phyloP scores from a whole-genome alignment of 192 early-diverging fungal genomes.

The Coemansia sp. region DNA sequence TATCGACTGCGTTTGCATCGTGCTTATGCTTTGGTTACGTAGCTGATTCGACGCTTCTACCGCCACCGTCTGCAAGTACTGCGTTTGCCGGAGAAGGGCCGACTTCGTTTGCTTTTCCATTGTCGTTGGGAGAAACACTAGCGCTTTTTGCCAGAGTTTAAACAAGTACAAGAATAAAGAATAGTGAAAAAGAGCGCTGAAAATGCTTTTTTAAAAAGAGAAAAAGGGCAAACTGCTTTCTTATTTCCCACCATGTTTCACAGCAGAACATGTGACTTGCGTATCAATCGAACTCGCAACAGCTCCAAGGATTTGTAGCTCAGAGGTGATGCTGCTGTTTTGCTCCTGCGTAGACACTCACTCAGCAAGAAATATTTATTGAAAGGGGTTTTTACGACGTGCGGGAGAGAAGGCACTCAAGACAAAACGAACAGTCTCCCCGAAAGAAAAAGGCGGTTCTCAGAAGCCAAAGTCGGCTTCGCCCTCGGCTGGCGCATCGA shows the following conservation, averaged over 20 bases:
- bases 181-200: too few relatives aligned
- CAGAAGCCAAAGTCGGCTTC: slow-evolving; percentile 65
- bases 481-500: slow-evolving; percentile 84
- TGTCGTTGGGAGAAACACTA: not conserved
- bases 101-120: slow-evolving; percentile 9
- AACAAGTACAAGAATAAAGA: not conserved
- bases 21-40: slow-evolving; percentile 30
- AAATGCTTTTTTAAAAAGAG: too few relatives aligned
- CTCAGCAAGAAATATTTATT: too few relatives aligned
- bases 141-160: not conserved
- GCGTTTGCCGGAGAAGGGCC: slow-evolving; percentile 18
- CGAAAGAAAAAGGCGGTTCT: not conserved
- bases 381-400: too few relatives aligned
- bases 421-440: too few relatives aligned
- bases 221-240: too few relatives aligned
- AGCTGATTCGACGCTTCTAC: slow-evolving; percentile 34
- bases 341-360: too few relatives aligned
- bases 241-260: too few relatives aligned
- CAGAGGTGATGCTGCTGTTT: not conserved
- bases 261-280: too few relatives aligned
- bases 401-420: too few relatives aligned
- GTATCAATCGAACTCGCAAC: too few relatives aligned
- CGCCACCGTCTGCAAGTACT: slow-evolving; percentile 43
- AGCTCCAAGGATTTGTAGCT: too few relatives aligned
- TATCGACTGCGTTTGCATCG: slow-evolving; percentile 39